Evolutionary conservation across 345 rosid genomes (phyloP), one percentile per base, ranked within the genome.

Genomic region (Rhizophora mangle): DNA sequence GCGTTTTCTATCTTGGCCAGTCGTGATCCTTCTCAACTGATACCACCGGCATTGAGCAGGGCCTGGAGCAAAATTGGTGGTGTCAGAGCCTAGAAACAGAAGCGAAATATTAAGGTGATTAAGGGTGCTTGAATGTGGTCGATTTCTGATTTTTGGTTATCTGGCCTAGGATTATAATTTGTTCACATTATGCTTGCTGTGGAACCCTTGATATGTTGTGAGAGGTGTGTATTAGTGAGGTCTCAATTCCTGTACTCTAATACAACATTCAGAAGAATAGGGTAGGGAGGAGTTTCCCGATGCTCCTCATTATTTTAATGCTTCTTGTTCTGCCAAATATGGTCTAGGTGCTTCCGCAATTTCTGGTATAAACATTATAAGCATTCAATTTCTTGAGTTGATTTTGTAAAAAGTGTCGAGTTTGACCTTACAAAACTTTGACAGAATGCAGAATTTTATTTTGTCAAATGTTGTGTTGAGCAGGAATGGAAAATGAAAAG

Each of bases 1-100:
- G 75, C 78, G 85, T 78, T 78, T 60, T 70, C 54, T 31, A 11
- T 62, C 64, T 24, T 30, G 43, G 74, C 76, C 32, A 27, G 68
- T 63, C 4, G 52, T 19, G 49, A 34, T 79, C 74, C 46, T 65
- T n/a, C 24, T 34, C 57, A 47, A 65, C 78, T 70, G 68, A 75
- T 81, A 65, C 37, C 63, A 63, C 63, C 30, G 65, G 68, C 57
- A 67, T 76, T 78, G 58, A 73, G 77, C 83, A 76, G 81, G 83
- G 82, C 32, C 69, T 67, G 78, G 75, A 68, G 83, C 72, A 47
- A 66, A 62, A 55, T 43, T 62, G 68, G 24, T 26, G 74, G 68
- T 57, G 72, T 57, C 32, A 22, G 36, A 72, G 39, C 26, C 15
- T 56, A 15, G 29, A 39, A 39, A 39, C 13, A 11, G 47, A 52